Base-by-base conservation (phyloP, 106 monocot species). In the Amphibolis antarctica region DNA sequence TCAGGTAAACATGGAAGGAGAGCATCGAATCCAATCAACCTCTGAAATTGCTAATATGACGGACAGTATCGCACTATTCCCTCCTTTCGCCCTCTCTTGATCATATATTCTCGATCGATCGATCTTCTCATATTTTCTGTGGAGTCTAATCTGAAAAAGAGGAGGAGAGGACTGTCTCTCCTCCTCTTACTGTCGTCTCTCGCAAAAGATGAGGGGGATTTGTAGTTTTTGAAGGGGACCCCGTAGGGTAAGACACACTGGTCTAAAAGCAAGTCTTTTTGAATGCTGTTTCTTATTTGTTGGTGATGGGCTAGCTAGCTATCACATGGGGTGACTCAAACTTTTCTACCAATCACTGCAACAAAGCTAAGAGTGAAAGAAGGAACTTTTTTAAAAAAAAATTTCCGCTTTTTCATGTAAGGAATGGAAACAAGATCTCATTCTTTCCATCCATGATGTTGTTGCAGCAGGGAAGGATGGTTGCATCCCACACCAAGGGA, bases 381-480 rank as follows among this genome's bases (percentile, higher is more conserved):
- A 55, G 46, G 69, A 55, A 66, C 67, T 74, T 61, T 60, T 76
- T 76, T 57, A 10, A 28, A 17, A 3, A 10, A 28, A 17, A 3
- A 19, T 15, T 28, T 51, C 25, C 24, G 1, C 42, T 53, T 62
- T 64, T 63, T 71, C 47, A 70, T 63, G 57, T 28, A 73, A 66
- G 68, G 68, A 67, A 50, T 80, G 67, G 66, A 65, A 68, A 42
- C 29, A 64, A 31, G 67, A 44, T 49, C 46, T 61, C 53, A 58
- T 54, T 44, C 49, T 19, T 54, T 23, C 49, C 31, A 31, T 54
- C 60, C 70, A 54, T 55, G 1, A 63, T 48, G 28, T 26, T 67
- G 30, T 71, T 76, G 74, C 78, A 81, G 78, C 63, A 81, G 75
- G 30, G 78, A 72, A 78, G 68, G 67, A 28, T 86, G 85, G 82